Percentiles rank a stretch among this genome's conserved stretches.
phyloP scores from a whole-genome alignment of 441 rosid genomes.

The Raphanus hybrid region DNA sequence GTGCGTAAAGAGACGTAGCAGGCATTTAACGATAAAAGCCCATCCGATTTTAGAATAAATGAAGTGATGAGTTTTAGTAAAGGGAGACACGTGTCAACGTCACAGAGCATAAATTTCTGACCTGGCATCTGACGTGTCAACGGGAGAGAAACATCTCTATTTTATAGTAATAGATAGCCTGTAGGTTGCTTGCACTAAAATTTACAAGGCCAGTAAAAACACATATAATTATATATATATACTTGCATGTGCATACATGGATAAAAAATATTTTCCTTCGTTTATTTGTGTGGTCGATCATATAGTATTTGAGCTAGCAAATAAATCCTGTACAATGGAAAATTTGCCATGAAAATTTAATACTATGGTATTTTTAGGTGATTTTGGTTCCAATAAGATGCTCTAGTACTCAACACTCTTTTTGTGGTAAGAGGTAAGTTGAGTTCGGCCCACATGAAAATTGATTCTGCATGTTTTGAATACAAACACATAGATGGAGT shows the following conservation, averaged over 20 bases:
- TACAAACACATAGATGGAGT: conserved; percentile 32
- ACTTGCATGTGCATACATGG: background rate
- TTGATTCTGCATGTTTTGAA: conserved; percentile 23
- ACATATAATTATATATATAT: background rate
- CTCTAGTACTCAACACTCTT: conserved; percentile 7
- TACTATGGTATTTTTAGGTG: background rate
- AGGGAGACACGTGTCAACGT: no score
- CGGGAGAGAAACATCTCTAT: no score
- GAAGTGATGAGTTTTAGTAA: no score
- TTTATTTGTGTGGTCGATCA: background rate
- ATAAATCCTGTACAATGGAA: background rate
- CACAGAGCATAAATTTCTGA: no score
- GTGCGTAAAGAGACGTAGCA: no score
- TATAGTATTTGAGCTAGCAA: background rate
- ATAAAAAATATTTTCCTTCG: background rate
- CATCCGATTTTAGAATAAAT: no score
- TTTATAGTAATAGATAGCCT: no score
- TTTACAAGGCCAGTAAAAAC: background rate
- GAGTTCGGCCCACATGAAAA: conserved; percentile 19
- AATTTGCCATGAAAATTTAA: background rate
- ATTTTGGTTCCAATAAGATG: conserved; percentile 13
- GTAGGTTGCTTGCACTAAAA: background rate
- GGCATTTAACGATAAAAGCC: no score
- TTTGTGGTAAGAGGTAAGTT: conserved; percentile 11
- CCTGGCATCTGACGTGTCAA: no score